Conservation (phyloP, 345 rosid genomes). For the Conringia planisiliqua region DNA sequence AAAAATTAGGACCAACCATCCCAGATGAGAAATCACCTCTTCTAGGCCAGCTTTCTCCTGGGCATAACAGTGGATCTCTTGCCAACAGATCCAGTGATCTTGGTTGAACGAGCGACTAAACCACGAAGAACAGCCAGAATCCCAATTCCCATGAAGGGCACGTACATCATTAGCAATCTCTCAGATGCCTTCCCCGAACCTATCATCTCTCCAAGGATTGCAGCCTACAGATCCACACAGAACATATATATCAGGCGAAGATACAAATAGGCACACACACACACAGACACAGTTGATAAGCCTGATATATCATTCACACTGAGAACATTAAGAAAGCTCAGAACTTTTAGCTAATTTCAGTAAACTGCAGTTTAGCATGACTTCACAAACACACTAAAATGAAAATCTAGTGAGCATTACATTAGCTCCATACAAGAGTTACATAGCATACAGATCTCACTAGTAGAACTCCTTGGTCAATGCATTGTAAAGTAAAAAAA, state of each 20-base stretch:
- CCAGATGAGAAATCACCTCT: neutral
- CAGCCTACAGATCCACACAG: constrained; percentile 40
- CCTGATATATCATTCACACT: neutral
- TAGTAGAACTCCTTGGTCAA: neutral
- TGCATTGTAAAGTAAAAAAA: neutral
- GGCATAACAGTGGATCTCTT: constrained; percentile 41
- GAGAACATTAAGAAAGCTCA: neutral
- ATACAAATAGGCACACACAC: no score
- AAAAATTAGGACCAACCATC: neutral
- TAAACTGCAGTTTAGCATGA: neutral
- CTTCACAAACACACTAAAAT: no score
- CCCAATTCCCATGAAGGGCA: constrained; percentile 55
- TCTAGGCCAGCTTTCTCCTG: constrained; percentile 61
- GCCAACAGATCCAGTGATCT: constrained; percentile 21
- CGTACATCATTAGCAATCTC: constrained; percentile 48
- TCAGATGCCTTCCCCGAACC: constrained; percentile 64
- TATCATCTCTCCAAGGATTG: constrained; percentile 55
- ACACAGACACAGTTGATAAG: no score
- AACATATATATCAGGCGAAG: neutral
- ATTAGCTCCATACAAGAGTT: neutral
- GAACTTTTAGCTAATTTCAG: neutral
- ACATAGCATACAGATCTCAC: neutral
- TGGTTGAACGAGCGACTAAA: constrained; percentile 32
- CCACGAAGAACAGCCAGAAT: constrained; percentile 62
- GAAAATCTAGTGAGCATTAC: neutral